These are phyloP conservation scores for Xanthoconium stramineum DNA, from an alignment of 768 basidiomycete genomes.

Conservation along the genomic window DNA sequence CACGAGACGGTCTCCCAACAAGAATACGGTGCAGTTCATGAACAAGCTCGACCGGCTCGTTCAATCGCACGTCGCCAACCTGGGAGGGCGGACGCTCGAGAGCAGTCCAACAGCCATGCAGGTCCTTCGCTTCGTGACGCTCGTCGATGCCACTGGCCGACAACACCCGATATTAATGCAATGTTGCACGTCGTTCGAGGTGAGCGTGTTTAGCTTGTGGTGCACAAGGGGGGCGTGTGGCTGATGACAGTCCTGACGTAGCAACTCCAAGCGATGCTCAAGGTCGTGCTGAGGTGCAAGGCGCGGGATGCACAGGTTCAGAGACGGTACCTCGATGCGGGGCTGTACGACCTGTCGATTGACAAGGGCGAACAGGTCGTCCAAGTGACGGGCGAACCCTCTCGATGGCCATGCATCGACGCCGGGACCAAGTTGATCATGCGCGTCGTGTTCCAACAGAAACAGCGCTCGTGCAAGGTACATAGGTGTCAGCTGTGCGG, in stretches of 20 bases:
- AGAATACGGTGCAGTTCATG: conserved; percentile 16
- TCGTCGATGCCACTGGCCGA: conserved; percentile 27
- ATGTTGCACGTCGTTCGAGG: conserved; percentile 26
- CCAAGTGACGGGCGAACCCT: conserved; percentile 20
- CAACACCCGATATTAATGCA: conserved; percentile 25
- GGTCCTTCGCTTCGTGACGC: conserved; percentile 19
- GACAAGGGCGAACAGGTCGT: conserved; percentile 22
- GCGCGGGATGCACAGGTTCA: conserved; percentile 21
- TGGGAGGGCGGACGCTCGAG: conserved; percentile 4
- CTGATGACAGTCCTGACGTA: conserved; percentile 5
- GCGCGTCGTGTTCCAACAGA: conserved; percentile 21
- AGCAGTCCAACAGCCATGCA: conserved; percentile 20
- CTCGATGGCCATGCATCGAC: conserved; percentile 22
- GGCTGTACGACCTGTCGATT: conserved; percentile 23
- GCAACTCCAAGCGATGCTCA: conserved; percentile 24
- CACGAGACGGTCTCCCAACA: conserved; percentile 4
- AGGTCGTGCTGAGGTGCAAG: conserved; percentile 13
- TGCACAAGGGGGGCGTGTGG: not conserved
- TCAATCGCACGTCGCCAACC: conserved; percentile 16
- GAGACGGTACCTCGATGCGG: conserved; percentile 22
- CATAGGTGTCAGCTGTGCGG: conserved; percentile 23
- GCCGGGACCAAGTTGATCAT: conserved; percentile 25
- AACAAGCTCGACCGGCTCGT: conserved; percentile 22
- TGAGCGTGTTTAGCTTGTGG: not conserved
- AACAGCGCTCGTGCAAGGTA: conserved; percentile 8